These are phyloP conservation scores for Arachis stenosperma DNA, from an alignment of 306 rosid species.

Conservation along the genomic window DNA sequence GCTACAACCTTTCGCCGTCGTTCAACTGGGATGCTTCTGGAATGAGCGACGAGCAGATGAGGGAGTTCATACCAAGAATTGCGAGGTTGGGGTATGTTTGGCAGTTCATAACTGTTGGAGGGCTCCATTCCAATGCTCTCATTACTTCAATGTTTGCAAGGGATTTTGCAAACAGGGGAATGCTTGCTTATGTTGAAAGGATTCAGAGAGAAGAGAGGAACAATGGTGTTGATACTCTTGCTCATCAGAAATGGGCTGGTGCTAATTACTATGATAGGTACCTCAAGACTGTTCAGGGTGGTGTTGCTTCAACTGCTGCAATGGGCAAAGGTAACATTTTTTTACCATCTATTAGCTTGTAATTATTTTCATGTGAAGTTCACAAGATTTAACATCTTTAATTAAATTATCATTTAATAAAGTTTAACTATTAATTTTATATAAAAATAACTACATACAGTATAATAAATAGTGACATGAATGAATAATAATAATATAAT, in stretches of 20 bases:
- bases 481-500: background rate
- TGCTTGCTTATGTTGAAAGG: constrained; percentile 93
- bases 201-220: constrained; percentile 96
- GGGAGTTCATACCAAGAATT: constrained; percentile 78
- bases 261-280: constrained; percentile 93
- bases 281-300: constrained; percentile 95
- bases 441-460: too few species aligned
- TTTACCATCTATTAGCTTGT: too few species aligned
- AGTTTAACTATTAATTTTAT: too few species aligned
- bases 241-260: constrained; percentile 99
- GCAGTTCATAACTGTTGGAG: constrained; percentile 95
- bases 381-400: too few species aligned
- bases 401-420: too few species aligned
- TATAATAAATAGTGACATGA: too few species aligned
- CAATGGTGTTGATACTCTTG: constrained; percentile 91
- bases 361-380: too few species aligned
- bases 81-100: constrained; percentile 86
- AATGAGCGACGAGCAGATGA: constrained; percentile 77
- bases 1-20: constrained; percentile 91
- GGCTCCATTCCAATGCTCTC: constrained; percentile 84
- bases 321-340: constrained; percentile 83
- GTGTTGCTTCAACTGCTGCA: constrained; percentile 94
- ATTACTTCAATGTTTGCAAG: constrained; percentile 75
- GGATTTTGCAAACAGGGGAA: constrained; percentile 83
- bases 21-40: constrained; percentile 99